Evolutionary conservation across 108 stramenopile species (phyloP).

Genomic region (Conticribra guillardii): DNA sequence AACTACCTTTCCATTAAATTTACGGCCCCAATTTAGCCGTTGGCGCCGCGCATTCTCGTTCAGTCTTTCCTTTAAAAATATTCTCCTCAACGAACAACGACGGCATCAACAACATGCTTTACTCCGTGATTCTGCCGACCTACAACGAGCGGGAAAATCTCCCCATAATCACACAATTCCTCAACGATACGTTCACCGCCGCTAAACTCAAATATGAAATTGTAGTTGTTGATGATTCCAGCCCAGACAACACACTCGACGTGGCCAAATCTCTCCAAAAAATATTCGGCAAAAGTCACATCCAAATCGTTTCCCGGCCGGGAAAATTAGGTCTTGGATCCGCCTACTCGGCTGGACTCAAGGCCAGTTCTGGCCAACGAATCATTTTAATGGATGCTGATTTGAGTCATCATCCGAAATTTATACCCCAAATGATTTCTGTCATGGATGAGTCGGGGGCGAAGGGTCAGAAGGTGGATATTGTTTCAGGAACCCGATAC

Average conservation of each 20-base stretch:
- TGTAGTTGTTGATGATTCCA: slow-evolving; percentile 95
- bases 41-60: too few relatives aligned
- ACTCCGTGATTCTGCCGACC: slow-evolving; percentile 96
- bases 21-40: too few relatives aligned
- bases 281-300: slow-evolving; percentile 72
- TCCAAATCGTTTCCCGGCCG: slow-evolving; percentile 86
- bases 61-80: too few relatives aligned
- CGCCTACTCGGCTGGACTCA: slow-evolving; percentile 94
- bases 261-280: slow-evolving; percentile 91
- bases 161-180: slow-evolving; percentile 91
- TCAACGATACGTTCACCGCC: slow-evolving; percentile 79
- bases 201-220: slow-evolving; percentile 86
- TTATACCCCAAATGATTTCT: slow-evolving; percentile 90
- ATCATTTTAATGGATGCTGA: slow-evolving; percentile 99
- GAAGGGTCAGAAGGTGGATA: slow-evolving; percentile 64
- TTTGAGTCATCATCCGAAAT: slow-evolving; percentile 96
- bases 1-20: too few relatives aligned
- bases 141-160: slow-evolving; percentile 99
- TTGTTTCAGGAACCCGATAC: slow-evolving; percentile 97
- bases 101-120: too few relatives aligned
- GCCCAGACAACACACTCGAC: slow-evolving; percentile 93
- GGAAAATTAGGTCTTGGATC: slow-evolving; percentile 97
- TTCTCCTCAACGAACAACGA: too few relatives aligned
- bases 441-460: slow-evolving; percentile 60
- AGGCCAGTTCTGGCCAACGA: slow-evolving; percentile 78